Evolutionary conservation across 306 rosid genomes (phyloP), one percentile per base, ranked within the genome.

Genomic region (Bauhinia variegata): DNA sequence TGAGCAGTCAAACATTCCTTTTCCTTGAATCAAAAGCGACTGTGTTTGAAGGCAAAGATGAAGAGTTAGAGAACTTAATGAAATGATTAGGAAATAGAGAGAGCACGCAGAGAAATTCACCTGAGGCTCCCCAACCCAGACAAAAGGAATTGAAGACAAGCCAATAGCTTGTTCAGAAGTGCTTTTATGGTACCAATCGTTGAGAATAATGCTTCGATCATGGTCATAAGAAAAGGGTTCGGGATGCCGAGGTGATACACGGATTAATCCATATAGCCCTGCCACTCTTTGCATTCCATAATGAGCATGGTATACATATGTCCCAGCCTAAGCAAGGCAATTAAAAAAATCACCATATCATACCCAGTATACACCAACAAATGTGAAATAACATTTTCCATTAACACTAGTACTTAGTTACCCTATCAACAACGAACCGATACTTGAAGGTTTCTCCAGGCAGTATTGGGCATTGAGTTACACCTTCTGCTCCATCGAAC

Each of bases 281-380:
- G 90, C 85, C 70, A 79, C 96, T 70, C 96, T 87, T 79, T 89
- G 95, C 98, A 92, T 89, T 46, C 96, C 98, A 72, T 89, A 92
- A 76, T 92, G 96, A 3, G 96, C 86, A 33, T 92, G 98, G 75
- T 92, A 87, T 9, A 92, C 70, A 41, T 84, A 92, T 33, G 92
- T 92, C 12, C 98, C 98, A 48, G 96, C 78, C 98, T 89, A 68
- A n/a, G n/a, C 63, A 58, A n/a, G n/a, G n/a, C 63, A 58, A 5
- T 67, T n/a, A n/a, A n/a, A n/a, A n/a, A n/a, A n/a, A n/a, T n/a
- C n/a, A n/a, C n/a, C n/a, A n/a, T n/a, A n/a, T n/a, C n/a, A n/a
- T n/a, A n/a, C n/a, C 93, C 96, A 65, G 79, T 86, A n/a, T n/a
- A n/a, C n/a, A n/a, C n/a, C n/a, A n/a, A n/a, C n/a, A n/a, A n/a